phyloP scores from a whole-genome alignment of 2,329 filamentous ascomycete species.

The Cordyceps farinosa region DNA sequence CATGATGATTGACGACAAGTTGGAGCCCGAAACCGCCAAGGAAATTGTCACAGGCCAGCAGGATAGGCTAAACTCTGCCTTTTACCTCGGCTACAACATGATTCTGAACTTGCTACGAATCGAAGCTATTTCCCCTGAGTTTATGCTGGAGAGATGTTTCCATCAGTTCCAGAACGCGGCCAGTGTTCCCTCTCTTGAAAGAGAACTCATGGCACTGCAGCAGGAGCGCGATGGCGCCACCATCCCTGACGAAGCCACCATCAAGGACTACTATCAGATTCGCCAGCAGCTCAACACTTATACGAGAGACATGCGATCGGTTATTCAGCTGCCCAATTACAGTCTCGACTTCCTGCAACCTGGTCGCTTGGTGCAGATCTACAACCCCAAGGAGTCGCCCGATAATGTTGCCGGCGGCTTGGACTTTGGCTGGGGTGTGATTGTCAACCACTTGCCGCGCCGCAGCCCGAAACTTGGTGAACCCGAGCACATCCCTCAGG shows the following conservation, averaged over 20 bases:
- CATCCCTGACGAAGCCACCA: slow-evolving; percentile 80
- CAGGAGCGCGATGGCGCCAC: slow-evolving; percentile 66
- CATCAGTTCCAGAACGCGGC: slow-evolving; percentile 97
- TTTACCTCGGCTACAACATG: slow-evolving; percentile 99
- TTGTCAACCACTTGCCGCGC: slow-evolving; percentile 69
- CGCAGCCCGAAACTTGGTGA: slow-evolving; percentile 63
- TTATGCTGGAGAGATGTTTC: slow-evolving; percentile 98
- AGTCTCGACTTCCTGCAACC: slow-evolving; percentile 79
- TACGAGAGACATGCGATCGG: slow-evolving; percentile 81
- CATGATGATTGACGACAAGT: slow-evolving; percentile 98
- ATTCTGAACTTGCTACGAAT: slow-evolving; percentile 93
- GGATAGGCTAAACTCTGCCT: slow-evolving; percentile 95
- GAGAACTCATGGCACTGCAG: slow-evolving; percentile 75
- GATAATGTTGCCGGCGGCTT: slow-evolving; percentile 34
- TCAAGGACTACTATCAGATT: slow-evolving; percentile 92
- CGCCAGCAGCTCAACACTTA: slow-evolving; percentile 80
- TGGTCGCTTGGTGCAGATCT: slow-evolving; percentile 84
- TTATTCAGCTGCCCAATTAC: slow-evolving; percentile 89
- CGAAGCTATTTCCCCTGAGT: slow-evolving; percentile 98
- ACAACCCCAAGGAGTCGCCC: slow-evolving; percentile 56
- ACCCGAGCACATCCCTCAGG: slow-evolving; percentile 67
- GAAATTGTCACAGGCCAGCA: slow-evolving; percentile 95
- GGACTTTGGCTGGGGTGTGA: slow-evolving; percentile 93
- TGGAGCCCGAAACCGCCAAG: slow-evolving; percentile 91
- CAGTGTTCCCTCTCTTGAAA: slow-evolving; percentile 78